Evolutionary conservation across 2,329 filamentous ascomycete species (phyloP), one percentile per base, ranked within the genome.

Genomic region (Claviceps humidiphila): DNA sequence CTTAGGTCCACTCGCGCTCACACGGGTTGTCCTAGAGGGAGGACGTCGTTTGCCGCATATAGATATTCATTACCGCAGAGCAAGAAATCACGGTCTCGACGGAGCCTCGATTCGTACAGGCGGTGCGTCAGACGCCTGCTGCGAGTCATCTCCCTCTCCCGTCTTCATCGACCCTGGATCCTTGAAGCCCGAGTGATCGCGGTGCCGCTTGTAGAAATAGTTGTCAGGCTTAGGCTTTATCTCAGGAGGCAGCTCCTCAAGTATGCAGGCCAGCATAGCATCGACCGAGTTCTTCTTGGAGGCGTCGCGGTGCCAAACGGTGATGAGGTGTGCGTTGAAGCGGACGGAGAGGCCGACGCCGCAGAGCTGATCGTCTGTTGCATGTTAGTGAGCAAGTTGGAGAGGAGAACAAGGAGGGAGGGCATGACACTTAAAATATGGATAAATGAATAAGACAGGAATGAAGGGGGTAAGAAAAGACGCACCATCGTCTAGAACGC

Each of bases 301-400:
- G 22, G 84, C 83, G 63, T 95, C 86, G 56, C 93, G 87, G 71
- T 95, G 93, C 91, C 91, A 97, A 63, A 97, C 80, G 60, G 87
- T 86, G 65, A 96, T 85, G 59, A 95, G 80, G 65, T 91, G 84
- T 34, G 84, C 85, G 71, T 90, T 95, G 76, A 93, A 94, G 61
- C 90, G 84, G 53, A 91, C 87, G 1, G 86, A 89, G 58, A 93
- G 82, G 43, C 87, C 88, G 47, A 96, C 83, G 49, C 91, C 91
- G 65, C 90, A 93, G 60, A 97, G 85, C 65, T 95, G 89, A 65
- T 89, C 85, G 55, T 81, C 87, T 89, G 62, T 53, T 39, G 39
- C 24, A 20, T 45, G 48, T 34, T 34, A 34, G 30, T 34, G 30
- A 3, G 30, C 30, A 34, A 34, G 8, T 34, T 34, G 46, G 42